Evolutionary conservation across 108 stramenopile genomes (phyloP), one percentile per base, ranked within the genome.

Genomic region (Pelagomonas calceolata): DNA sequence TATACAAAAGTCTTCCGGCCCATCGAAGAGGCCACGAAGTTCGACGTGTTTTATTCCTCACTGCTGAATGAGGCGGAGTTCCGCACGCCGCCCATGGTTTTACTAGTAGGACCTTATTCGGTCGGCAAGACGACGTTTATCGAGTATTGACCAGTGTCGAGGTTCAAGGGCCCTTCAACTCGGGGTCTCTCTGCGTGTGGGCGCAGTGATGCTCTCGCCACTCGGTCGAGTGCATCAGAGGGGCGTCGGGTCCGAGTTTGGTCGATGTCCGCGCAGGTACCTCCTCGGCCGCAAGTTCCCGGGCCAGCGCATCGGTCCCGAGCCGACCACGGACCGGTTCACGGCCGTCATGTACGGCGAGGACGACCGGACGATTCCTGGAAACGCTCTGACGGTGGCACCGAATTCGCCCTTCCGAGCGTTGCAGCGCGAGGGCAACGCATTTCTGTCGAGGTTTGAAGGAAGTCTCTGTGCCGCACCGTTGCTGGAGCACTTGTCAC

Each of bases 271-370:
- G n/a, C n/a, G n/a, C n/a, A n/a, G n/a, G n/a, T n/a, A n/a, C n/a
- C 51, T 85, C 36, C 35, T 86, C 10, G 78, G 80, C 46, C 67
- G 70, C 16, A 79, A 80, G 37, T 86, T 89, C 66, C 88, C 87
- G 17, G 88, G 88, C 30, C 78, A 86, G 68, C 70, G 98, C 31
- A 95, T 99, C 69, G 98, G 98, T 26, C 98, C 98, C 16, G 98
- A 98, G 81, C 97, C 97, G 0, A 98, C 97, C 1, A 98, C 97
- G 0, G 97, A 97, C 83, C 82, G 95, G 1, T 99, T 99, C 79
- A 93, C 90, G 7, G 93, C 91, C 33, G 75, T 99, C 63, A 92
- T 96, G 80, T 92, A 95, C 76, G 94, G 94, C 7, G 91, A 92
- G 31, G 95, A 97, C 70, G 95, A 97, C 74, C 84, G 94, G 36